Base-by-base conservation (phyloP, 139 green algal species). In the Diplosphaera chodatii region DNA sequence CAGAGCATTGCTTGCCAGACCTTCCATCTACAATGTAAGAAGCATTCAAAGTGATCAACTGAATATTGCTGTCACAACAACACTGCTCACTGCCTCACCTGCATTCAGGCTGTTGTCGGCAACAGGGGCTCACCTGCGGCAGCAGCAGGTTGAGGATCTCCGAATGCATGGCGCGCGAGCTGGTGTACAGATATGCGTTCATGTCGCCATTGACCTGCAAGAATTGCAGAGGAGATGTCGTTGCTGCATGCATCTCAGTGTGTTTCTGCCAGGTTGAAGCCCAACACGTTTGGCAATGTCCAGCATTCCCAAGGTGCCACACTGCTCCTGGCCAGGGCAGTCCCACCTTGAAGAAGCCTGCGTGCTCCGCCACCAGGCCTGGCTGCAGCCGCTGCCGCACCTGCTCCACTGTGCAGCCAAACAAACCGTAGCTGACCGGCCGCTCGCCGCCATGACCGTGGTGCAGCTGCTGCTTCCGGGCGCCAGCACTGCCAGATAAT, bases 131-230 rank as follows among this genome's bases (percentile, higher is more conserved):
- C 62, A 74, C 72, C 72, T 74, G 74, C 74, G 89, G 83, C 72
- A 93, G 89, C n/a, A 96, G 80, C n/a, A 92, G 84, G 74, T 56
- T 56, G 22, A 96, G 86, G 56, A 91, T 87, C 69, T 92, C 88
- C 32, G 74, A 87, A 80, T 96, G 91, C 89, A 96, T 95, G 29
- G 91, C 91, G 29, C 88, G 84, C 1, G 75, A 83, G 56, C 76
- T 84, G 27, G 95, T 99, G 84, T 99, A 99, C 55, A 98, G 83
- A 77, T 86, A 92, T 13, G 92, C 93, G 71, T 96, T 90, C 71
- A 97, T 83, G 86, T 99, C 95, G 15, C 95, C 95, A 59, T 96
- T 94, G 56, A 91, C 82, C 5, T 94, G 76, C 73, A 96, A 10
- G 8, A 48, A 10, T 6, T 48, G 10, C 37, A 48, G 37, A 48